These are phyloP conservation scores for Leccinum olivaceoglutinosum DNA, from an alignment of 1,284 basidiomycete species.

Conservation along the genomic window DNA sequence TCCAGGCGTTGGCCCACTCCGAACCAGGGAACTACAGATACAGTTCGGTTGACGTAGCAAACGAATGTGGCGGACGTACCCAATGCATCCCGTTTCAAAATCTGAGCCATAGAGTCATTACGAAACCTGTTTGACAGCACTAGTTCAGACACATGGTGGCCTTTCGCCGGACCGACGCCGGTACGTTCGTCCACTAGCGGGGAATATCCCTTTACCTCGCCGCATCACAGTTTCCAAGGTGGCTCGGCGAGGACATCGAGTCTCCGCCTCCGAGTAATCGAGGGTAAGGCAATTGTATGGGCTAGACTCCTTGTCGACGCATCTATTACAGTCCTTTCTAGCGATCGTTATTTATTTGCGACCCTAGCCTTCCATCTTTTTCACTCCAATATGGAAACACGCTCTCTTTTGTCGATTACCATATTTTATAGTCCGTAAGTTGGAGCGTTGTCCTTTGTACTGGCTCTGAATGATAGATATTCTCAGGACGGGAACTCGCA, in stretches of 20 bases:
- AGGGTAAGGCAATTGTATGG: slow-evolving; percentile 2
- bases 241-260: slow-evolving; percentile 8
- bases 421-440: slow-evolving; percentile 14
- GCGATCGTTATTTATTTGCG: not conserved
- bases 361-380: not conserved
- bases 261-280: slow-evolving; percentile 23
- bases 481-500: not conserved
- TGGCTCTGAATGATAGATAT: not conserved
- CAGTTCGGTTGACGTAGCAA: slow-evolving; percentile 24
- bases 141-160: slow-evolving; percentile 16
- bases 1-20: slow-evolving; percentile 2
- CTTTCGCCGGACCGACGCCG: slow-evolving; percentile 12
- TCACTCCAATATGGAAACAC: slow-evolving; percentile 5
- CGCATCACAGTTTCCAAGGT: slow-evolving; percentile 23
- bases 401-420: not conserved
- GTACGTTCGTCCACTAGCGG: slow-evolving; percentile 6
- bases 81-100: slow-evolving; percentile 21
- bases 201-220: slow-evolving; percentile 22
- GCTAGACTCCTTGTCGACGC: not conserved
- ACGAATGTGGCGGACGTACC: slow-evolving; percentile 23
- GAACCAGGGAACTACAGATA: slow-evolving; percentile 26
- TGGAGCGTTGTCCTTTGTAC: slow-evolving; percentile 13
- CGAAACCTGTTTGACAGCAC: slow-evolving; percentile 22
- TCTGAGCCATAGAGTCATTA: slow-evolving; percentile 9
- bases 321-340: not conserved